Evolutionary conservation across 257 asterid species (phyloP).

Genomic region (Nemophila menziesii): DNA sequence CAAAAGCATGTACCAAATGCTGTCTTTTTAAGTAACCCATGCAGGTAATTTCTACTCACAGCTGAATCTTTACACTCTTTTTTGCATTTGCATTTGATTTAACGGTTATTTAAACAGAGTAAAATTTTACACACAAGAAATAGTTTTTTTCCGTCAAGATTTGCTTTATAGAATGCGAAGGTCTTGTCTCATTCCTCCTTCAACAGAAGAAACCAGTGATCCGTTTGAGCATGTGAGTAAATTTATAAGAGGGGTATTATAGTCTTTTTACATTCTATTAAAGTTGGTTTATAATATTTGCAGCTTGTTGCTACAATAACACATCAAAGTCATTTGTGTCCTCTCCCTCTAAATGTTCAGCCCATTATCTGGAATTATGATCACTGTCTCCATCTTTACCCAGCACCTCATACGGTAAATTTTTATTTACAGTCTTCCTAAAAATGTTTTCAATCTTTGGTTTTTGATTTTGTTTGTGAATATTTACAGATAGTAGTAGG

Average conservation of each 20-base stretch:
- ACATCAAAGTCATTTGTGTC: conserved; percentile 97
- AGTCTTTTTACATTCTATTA: too few species aligned
- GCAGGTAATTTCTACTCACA: conserved; percentile 47
- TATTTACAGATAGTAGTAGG: conserved; percentile 70
- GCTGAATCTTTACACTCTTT: background rate
- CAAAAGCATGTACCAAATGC: conserved; percentile 60
- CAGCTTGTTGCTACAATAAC: conserved; percentile 94
- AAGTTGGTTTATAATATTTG: conserved; percentile 13
- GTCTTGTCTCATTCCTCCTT: conserved; percentile 80
- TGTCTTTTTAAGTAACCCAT: conserved; percentile 74
- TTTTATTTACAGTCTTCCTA: conserved; percentile 3
- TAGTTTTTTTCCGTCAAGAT: conserved; percentile 89
- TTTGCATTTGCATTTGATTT: background rate
- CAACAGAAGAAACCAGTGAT: conserved; percentile 80
- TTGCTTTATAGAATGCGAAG: conserved; percentile 92
- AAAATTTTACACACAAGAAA: conserved; percentile 83
- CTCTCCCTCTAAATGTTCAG: conserved; percentile 76
- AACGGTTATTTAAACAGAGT: conserved; percentile 38
- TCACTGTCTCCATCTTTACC: conserved; percentile 87
- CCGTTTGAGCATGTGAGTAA: conserved; percentile 84
- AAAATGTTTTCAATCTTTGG: background rate
- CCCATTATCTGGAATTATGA: conserved; percentile 93
- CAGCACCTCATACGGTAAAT: conserved; percentile 81
- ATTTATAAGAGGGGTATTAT: too few species aligned
- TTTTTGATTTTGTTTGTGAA: conserved; percentile 2